phyloP scores from a whole-genome alignment of 2,329 filamentous ascomycete genomes.

The Trichoderma sp. region DNA sequence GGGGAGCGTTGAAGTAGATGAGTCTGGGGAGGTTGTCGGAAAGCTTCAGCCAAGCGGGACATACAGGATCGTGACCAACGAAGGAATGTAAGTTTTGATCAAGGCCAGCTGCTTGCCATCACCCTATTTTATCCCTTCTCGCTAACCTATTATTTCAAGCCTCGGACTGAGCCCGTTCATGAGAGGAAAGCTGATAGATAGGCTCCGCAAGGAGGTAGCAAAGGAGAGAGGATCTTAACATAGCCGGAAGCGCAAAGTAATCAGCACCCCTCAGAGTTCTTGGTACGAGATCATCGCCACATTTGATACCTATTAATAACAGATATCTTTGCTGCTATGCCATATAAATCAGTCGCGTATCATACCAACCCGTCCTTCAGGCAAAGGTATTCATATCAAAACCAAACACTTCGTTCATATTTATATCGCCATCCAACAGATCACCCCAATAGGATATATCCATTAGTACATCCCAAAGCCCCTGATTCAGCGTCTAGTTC shows the following conservation, averaged over 20 bases:
- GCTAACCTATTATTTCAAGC: conserved; percentile 21
- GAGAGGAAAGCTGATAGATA: conserved; percentile 51
- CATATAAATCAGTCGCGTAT: background rate
- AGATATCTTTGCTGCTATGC: background rate
- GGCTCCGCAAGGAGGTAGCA: conserved; percentile 50
- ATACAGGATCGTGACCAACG: conserved; percentile 61
- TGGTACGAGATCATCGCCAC: background rate
- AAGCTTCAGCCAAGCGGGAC: conserved; percentile 59
- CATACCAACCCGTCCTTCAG: background rate
- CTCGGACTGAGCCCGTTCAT: conserved; percentile 43
- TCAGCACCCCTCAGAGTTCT: background rate
- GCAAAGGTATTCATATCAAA: conserved; percentile 14
- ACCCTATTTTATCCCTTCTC: too few relatives aligned
- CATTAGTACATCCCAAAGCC: conserved; percentile 15
- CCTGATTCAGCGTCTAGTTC: background rate
- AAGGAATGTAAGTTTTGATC: conserved; percentile 58
- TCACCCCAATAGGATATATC: conserved; percentile 16
- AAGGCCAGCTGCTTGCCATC: background rate
- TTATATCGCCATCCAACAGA: conserved; percentile 5
- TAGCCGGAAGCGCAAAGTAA: background rate
- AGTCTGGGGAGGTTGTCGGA: conserved; percentile 54
- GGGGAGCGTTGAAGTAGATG: conserved; percentile 63
- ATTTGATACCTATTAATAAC: background rate
- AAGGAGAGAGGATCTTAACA: conserved; percentile 34
- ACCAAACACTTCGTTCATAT: conserved; percentile 18